Evolutionary conservation across 2,329 filamentous ascomycete genomes (phyloP), one percentile per base, ranked within the genome.

Genomic region (Fusarium begoniae): DNA sequence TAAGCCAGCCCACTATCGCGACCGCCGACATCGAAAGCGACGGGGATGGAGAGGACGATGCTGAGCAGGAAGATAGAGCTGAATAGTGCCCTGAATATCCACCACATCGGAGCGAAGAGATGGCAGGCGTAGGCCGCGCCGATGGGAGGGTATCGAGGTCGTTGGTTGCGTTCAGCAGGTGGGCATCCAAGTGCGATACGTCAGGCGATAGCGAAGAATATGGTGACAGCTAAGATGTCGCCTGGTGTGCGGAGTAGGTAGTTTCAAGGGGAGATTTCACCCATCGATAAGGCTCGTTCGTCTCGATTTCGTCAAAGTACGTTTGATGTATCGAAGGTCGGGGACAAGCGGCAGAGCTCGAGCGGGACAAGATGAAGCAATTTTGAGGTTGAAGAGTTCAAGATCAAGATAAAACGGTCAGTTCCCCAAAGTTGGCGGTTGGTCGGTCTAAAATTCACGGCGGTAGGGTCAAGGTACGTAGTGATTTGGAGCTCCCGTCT

Each of bases 21-120:
- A 72, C 96, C 96, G 81, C 96, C 96, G 80, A 98, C 96, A 90
- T 99, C 96, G 86, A 98, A 98, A 79, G 96, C 94, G 81, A 99
- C 92, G 71, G 96, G 96, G 81, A 99, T 96, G 72, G 95, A 98
- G 81, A 98, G 93, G 81, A 98, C 91, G 83, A 98, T 95, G 84
- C 93, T 93, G 84, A 95, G 89, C 79, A 98, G 91, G 85, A 98
- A 98, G 84, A 94, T 84, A 81, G 92, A 88, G 84, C 94, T 94
- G 80, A 94, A 94, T 78, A 95, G 81, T 82, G 92, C 89, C 82
- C 92, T 92, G 83, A 95, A 90, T 83, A 96, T 88, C 92, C 87
- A 89, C 88, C 92, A 95, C 94, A 98, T 97, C 84, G 86, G 81
- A 77, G 79, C 82, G 81, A 79, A 75, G 75, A 75, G 60, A 65